Percentiles rank a stretch among this genome's conserved stretches.
phyloP scores from a whole-genome alignment of 2,329 filamentous ascomycete species.

The Diaporthe velutina region DNA sequence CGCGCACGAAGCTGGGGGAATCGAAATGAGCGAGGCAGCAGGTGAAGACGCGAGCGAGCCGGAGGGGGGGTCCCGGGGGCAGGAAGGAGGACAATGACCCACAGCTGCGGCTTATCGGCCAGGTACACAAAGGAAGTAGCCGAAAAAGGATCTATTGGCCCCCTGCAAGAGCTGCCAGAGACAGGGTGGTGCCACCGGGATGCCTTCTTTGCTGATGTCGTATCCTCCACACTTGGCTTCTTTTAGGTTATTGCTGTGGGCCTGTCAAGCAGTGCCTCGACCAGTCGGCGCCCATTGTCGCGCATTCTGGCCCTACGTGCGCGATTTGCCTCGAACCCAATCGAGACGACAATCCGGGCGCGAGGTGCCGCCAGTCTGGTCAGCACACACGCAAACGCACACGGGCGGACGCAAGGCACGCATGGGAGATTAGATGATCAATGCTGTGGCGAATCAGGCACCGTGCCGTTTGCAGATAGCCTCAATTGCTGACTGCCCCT shows the following conservation, averaged over 20 bases:
- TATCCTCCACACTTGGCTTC: constrained; percentile 32
- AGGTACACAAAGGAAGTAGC: constrained; percentile 26
- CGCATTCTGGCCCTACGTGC: constrained; percentile 10
- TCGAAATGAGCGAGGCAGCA: constrained; percentile 30
- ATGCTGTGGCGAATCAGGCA: constrained; percentile 35
- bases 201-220: constrained; percentile 9
- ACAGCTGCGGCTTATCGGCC: background rate
- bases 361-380: constrained; percentile 2
- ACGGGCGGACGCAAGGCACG: constrained; percentile 30
- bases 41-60: constrained; percentile 20
- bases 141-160: constrained; percentile 20
- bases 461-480: constrained; percentile 20
- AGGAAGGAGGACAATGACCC: constrained; percentile 24
- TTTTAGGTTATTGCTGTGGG: constrained; percentile 34
- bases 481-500: constrained; percentile 21
- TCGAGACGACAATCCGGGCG: constrained; percentile 35
- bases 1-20: constrained; percentile 11
- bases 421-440: constrained; percentile 39
- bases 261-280: constrained; percentile 32
- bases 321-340: constrained; percentile 32
- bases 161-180: constrained; percentile 33
- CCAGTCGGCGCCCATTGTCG: constrained; percentile 25
- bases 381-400: constrained; percentile 8
- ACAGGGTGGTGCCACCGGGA: constrained; percentile 17
- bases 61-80: constrained; percentile 12